Base-by-base conservation (phyloP, 352 stramenopile species). In the Phytophthora fragariae region DNA sequence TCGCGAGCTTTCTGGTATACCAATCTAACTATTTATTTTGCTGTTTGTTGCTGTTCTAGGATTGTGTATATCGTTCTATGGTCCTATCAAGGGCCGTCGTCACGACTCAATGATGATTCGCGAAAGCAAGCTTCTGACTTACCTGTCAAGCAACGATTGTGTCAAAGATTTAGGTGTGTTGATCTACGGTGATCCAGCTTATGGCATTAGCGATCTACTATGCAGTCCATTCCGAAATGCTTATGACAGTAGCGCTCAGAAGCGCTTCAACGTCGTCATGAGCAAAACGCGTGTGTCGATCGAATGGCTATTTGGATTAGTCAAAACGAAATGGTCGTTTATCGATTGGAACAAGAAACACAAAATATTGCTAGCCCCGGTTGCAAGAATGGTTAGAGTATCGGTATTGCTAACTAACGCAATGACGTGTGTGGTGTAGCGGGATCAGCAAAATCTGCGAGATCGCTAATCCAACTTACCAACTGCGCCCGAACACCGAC, bases 281-380 rank as follows among this genome's bases (percentile, higher is more conserved):
- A 73, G 58, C 52, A 54, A 59, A 19, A 35, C 3, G 0, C 53
- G 52, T 2, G 53, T 68, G 2, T 68, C 59, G 9, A 54, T 69
- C 11, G 59, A 73, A 15, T 68, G 58, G 52, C 1, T 64, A 6
- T 73, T 69, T 31, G 39, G 52, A 6, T 57, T 67, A 11, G 21
- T 73, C 8, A 73, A 73, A 9, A 9, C 33, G 14, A 47, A 73
- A 29, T 73, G 50, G 58, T 19, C 59, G 0, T 65, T 70, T 31
- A 5, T 74, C 1, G 68, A 70, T 33, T 74, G 54, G 41, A 61
- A 61, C 46, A 68, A 74, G 41, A 70, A 70, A 9, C 54, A 74
- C 24, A 24, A 61, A 21, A 62, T 73, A n/a, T 5, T 70, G 35
- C 17, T 68, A 5, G 64, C 57, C 17, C 58, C 66, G 5, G 67